Conservation (phyloP, 2,329 filamentous ascomycete genomes). For the Botryosphaeria dothidea region DNA sequence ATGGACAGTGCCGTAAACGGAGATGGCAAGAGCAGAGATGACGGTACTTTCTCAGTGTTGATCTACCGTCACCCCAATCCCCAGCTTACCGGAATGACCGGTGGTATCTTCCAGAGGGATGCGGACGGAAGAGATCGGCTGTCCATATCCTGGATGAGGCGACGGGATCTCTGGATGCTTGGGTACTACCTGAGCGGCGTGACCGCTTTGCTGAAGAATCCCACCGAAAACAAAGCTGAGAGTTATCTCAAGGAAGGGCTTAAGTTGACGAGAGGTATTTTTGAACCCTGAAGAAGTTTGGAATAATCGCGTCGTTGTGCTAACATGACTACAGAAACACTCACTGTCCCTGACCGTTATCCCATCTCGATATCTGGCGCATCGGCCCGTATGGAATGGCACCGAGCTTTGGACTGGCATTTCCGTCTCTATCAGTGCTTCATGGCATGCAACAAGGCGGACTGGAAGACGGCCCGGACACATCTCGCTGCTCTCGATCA, state of each 20-base stretch:
- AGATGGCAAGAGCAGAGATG: conserved; percentile 27
- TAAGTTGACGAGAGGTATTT: conserved; percentile 28
- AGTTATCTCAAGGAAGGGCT: conserved; percentile 61
- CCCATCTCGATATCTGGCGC: conserved; percentile 28
- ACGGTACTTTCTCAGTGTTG: conserved; percentile 43
- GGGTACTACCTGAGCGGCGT: conserved; percentile 61
- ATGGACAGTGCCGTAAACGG: conserved; percentile 55
- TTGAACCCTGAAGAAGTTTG: not conserved
- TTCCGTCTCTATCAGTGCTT: conserved; percentile 72
- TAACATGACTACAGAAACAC: conserved; percentile 15
- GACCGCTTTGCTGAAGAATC: conserved; percentile 57
- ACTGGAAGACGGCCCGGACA: conserved; percentile 66
- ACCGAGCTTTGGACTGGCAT: conserved; percentile 66
- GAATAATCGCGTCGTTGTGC: not conserved
- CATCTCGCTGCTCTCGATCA: conserved; percentile 54
- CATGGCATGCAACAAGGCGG: conserved; percentile 67
- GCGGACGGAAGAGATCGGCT: conserved; percentile 44
- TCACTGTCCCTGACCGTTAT: conserved; percentile 23
- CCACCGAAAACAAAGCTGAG: conserved; percentile 55
- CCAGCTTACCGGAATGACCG: conserved; percentile 42
- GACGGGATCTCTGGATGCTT: conserved; percentile 60
- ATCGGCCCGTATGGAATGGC: conserved; percentile 58
- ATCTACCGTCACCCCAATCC: conserved; percentile 36
- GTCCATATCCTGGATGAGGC: conserved; percentile 61
- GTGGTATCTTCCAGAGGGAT: conserved; percentile 44